Percentiles rank a stretch among this genome's conserved stretches.
Conservation (phyloP, 2,329 filamentous ascomycete species). For the Neonectria ditissima region DNA sequence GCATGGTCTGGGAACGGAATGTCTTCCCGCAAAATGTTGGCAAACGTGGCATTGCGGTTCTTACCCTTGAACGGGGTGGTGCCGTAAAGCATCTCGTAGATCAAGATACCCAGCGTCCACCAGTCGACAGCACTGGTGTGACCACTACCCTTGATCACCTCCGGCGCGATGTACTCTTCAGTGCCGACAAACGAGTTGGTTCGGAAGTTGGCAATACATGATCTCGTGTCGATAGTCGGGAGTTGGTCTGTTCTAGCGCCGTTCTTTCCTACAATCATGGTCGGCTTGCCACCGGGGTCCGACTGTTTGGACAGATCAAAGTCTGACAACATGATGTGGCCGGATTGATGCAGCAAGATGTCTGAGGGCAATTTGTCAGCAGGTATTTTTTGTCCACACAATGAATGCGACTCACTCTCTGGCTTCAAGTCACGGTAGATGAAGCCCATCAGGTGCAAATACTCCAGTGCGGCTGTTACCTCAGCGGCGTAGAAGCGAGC, state of each 20-base stretch:
- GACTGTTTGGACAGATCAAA: slow-evolving; percentile 99
- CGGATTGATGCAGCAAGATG: slow-evolving; percentile 97
- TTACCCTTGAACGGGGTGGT: slow-evolving; percentile 99
- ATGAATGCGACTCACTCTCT: slow-evolving; percentile 79
- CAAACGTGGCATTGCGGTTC: slow-evolving; percentile 97
- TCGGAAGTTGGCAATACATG: slow-evolving; percentile 97
- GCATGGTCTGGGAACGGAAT: slow-evolving; percentile 94
- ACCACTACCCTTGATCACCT: slow-evolving; percentile 98
- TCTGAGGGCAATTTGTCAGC: slow-evolving; percentile 64
- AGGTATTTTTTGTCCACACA: background rate
- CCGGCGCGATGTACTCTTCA: slow-evolving; percentile 98
- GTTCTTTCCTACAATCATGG: slow-evolving; percentile 95
- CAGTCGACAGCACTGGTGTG: slow-evolving; percentile 99
- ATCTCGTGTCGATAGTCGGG: slow-evolving; percentile 98
- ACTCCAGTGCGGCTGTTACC: slow-evolving; percentile 95
- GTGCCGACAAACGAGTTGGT: slow-evolving; percentile 99
- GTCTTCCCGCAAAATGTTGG: slow-evolving; percentile 95
- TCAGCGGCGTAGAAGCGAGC: slow-evolving; percentile 97
- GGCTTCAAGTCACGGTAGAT: slow-evolving; percentile 98
- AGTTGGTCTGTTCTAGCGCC: slow-evolving; percentile 87
- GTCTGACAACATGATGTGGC: slow-evolving; percentile 99
- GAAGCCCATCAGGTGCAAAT: slow-evolving; percentile 98
- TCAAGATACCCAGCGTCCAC: slow-evolving; percentile 97
- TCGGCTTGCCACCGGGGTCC: slow-evolving; percentile 92
- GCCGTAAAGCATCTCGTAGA: slow-evolving; percentile 99